A percentile compares a stretch with the other conserved stretches of the same genome.
Conservation (phyloP, 371 early-diverging fungal species). For the Mucor mucedo region DNA sequence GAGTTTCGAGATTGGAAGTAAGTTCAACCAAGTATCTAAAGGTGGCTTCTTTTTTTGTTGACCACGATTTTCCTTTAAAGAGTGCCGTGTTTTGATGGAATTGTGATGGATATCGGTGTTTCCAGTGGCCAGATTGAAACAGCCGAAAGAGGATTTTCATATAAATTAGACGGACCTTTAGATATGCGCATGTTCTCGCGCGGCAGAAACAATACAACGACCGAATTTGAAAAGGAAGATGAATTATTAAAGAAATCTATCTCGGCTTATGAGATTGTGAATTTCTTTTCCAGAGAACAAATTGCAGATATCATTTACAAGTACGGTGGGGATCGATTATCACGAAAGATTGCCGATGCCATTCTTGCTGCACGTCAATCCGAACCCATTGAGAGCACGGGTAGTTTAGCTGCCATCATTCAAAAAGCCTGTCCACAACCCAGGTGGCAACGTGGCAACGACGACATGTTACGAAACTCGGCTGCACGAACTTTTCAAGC, state of each 20-base stretch:
- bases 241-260: constrained; percentile 43
- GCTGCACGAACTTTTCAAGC: constrained; percentile 64
- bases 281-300: constrained; percentile 57
- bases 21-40: not conserved
- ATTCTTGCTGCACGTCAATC: constrained; percentile 61
- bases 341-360: constrained; percentile 65
- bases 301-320: constrained; percentile 69
- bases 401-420: constrained; percentile 58
- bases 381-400: constrained; percentile 60
- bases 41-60: not conserved
- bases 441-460: constrained; percentile 51
- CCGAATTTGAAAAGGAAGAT: constrained; percentile 27
- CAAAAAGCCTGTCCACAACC: constrained; percentile 58
- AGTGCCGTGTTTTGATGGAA: constrained; percentile 63
- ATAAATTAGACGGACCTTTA: constrained; percentile 68
- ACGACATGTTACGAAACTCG: constrained; percentile 55
- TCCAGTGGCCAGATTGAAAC: constrained; percentile 67
- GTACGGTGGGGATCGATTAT: constrained; percentile 66
- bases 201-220: constrained; percentile 26
- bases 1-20: constrained; percentile 33
- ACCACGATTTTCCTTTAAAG: constrained; percentile 16
- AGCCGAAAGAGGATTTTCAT: constrained; percentile 72
- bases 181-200: constrained; percentile 72
- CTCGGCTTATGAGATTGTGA: constrained; percentile 60
- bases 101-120: constrained; percentile 79